Conservation (phyloP, 2,329 filamentous ascomycete genomes). For the Claviceps arundinis region DNA sequence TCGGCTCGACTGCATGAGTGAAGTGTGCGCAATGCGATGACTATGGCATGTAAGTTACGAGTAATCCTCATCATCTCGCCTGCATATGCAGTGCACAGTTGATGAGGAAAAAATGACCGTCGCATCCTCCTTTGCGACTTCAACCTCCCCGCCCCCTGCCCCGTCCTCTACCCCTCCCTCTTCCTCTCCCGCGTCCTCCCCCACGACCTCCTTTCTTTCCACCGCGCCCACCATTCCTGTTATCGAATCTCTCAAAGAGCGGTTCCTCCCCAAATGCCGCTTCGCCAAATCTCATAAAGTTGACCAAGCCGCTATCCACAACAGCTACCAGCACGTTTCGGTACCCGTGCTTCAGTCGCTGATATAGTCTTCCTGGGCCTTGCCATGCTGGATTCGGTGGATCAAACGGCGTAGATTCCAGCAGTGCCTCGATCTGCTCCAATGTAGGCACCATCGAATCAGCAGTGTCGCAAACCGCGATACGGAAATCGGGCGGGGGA, state of each 20-base stretch:
- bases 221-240: conserved; percentile 28
- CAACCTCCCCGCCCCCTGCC: conserved; percentile 10
- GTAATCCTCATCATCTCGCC: too few relatives aligned
- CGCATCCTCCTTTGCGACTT: background rate
- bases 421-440: conserved; percentile 54
- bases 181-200: conserved; percentile 10
- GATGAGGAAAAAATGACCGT: too few relatives aligned
- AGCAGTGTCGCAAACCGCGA: conserved; percentile 69
- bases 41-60: too few relatives aligned
- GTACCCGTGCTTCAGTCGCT: conserved; percentile 70
- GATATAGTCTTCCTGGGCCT: conserved; percentile 46
- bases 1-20: too few relatives aligned
- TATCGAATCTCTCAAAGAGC: conserved; percentile 48
- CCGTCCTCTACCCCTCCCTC: conserved; percentile 7
- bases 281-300: conserved; percentile 72
- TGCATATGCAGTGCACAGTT: too few relatives aligned
- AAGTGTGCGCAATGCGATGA: too few relatives aligned
- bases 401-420: conserved; percentile 61
- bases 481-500: conserved; percentile 66
- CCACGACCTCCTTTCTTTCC: conserved; percentile 19
- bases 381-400: conserved; percentile 32
- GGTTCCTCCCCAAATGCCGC: conserved; percentile 65
- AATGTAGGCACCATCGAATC: conserved; percentile 59
- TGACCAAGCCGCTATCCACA: conserved; percentile 80
- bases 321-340: conserved; percentile 76